Evolutionary conservation across 768 basidiomycete species (phyloP).

Genomic region (Mycena crocata): DNA sequence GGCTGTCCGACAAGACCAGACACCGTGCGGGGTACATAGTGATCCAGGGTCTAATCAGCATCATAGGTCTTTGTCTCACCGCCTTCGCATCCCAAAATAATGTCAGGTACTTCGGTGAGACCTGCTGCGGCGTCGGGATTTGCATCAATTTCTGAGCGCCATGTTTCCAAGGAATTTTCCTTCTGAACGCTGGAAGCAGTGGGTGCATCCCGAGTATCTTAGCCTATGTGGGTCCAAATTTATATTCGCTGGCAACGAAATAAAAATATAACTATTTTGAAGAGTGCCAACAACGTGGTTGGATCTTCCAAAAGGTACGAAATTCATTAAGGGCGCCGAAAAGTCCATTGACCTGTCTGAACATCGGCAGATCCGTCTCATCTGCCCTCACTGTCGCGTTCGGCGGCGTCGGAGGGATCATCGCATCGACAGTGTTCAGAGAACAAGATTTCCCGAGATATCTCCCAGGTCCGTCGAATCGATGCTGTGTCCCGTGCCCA

Average conservation of each 20-base stretch:
- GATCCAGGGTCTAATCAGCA: conserved; percentile 50
- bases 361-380: conserved; percentile 31
- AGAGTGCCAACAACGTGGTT: conserved; percentile 57
- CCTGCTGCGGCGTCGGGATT: background rate
- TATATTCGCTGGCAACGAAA: background rate
- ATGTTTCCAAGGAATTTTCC: conserved; percentile 51
- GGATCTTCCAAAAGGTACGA: conserved; percentile 55
- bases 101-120: conserved; percentile 57
- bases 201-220: conserved; percentile 58
- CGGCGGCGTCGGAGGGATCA: conserved; percentile 56
- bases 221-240: conserved; percentile 49
- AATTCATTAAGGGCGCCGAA: conserved; percentile 33
- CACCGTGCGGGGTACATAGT: conserved; percentile 57
- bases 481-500: conserved; percentile 16
- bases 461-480: conserved; percentile 51
- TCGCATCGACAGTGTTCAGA: conserved; percentile 49
- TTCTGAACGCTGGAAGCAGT: conserved; percentile 56
- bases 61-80: conserved; percentile 52
- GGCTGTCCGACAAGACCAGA: conserved; percentile 56
- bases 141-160: conserved; percentile 1
- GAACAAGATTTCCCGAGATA: conserved; percentile 57
- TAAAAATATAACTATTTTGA: background rate
- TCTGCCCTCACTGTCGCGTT: conserved; percentile 55
- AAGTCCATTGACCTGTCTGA: background rate
- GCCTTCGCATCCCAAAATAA: conserved; percentile 51